Evolutionary conservation across 1,139 yeast species (phyloP), one percentile per base, ranked within the genome.

Genomic region (Kurtzmaniella quercitrusa): DNA sequence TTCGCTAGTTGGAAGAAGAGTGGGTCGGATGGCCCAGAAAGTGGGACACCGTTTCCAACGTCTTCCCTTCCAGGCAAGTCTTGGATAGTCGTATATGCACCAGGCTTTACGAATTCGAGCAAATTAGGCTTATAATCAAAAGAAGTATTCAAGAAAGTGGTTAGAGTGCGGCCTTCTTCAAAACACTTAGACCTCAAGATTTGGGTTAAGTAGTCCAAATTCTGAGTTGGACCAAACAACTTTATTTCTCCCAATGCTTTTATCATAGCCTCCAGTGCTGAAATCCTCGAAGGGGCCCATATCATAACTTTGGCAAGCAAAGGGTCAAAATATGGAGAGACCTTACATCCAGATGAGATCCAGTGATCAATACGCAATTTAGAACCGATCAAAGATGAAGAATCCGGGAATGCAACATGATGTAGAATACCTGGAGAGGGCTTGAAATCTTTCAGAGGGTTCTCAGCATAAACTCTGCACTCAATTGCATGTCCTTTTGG

Each of bases 401-500:
- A 35, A 4, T 42, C 37, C 2, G 63, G 64, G 45, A 60, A 54
- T 5, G 48, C 47, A 19, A 65, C 68, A 21, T 7, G 23, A 21
- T 21, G 23, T 9, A 65, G 51, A 28, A 59, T 53, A 33, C 69
- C 71, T 1, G 71, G 71, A 14, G 65, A 64, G 7, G 71, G 71
- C 32, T 61, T 61, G 50, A 65, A 65, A 42, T 63, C 51, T 38
- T 57, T 55, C 2, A 61, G 52, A 14, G 71, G 71, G 41, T 66
- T 65, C 43, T 65, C 71, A 2, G 71, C 68, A 44, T 65, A 65
- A 7, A 66, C 55, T 46, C 71, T 55, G 15, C 59, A 65, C 45
- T 65, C 71, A 40, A 65, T 63, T 2, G 70, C 63, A 53, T 64
- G 68, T 0, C 71, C 71, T 12, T 51, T 41, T n/a, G 71, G 71